Conservation (phyloP, 202 grass and related monocot species). For the Setaria viridis region DNA sequence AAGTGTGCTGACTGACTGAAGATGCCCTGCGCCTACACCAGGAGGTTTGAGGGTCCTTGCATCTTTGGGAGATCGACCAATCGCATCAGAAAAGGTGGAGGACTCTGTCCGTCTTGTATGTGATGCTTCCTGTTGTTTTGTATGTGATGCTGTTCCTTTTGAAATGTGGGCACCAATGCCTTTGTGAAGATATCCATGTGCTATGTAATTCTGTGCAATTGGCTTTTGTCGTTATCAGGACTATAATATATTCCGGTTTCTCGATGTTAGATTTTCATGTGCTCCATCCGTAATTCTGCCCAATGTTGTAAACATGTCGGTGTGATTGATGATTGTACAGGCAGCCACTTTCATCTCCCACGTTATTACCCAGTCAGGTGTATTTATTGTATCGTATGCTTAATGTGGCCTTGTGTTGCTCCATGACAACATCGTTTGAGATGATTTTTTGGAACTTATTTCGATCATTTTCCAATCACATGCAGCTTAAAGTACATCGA, state of each 20-base stretch:
- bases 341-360: background rate
- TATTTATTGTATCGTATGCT: background rate
- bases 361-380: background rate
- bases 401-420: background rate
- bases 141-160: slow-evolving; percentile 10
- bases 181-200: background rate
- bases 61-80: slow-evolving; percentile 15
- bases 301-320: background rate
- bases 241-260: background rate
- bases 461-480: background rate
- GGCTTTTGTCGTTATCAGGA: background rate
- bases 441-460: background rate
- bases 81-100: slow-evolving; percentile 19
- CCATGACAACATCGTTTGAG: background rate
- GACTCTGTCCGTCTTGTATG: slow-evolving; percentile 26
- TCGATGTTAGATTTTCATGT: background rate
- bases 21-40: slow-evolving; percentile 1
- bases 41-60: background rate
- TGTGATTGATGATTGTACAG: background rate
- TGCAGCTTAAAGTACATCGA: too few species aligned
- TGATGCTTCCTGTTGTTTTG: slow-evolving; percentile 19
- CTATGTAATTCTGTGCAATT: background rate
- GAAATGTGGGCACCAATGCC: slow-evolving; percentile 20
- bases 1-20: slow-evolving; percentile 70
- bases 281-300: background rate